phyloP scores from a whole-genome alignment of 495 filamentous ascomycete species.

The Choiromyces venosus region DNA sequence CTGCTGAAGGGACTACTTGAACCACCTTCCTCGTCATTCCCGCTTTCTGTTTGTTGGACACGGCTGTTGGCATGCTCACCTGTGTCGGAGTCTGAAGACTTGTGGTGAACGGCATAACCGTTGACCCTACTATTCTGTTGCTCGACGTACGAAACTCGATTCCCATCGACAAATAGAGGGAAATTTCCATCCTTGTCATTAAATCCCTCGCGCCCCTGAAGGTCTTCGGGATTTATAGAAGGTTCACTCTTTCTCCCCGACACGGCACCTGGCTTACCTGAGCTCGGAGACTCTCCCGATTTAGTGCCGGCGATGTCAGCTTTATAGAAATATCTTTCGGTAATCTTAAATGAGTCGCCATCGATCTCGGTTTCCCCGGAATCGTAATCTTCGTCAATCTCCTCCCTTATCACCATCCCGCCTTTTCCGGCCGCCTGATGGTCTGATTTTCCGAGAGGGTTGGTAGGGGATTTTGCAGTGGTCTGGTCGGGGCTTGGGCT shows the following conservation, averaged over 20 bases:
- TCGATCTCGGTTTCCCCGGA: neutral
- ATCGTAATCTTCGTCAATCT: neutral
- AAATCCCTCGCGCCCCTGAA: neutral
- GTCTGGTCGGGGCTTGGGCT: neutral
- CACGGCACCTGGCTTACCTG: neutral
- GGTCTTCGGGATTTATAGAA: neutral
- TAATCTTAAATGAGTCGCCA: neutral
- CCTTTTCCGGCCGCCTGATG: neutral
- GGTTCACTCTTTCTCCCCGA: neutral
- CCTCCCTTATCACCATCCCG: neutral
- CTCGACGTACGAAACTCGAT: neutral
- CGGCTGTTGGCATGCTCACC: neutral
- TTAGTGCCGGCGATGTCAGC: neutral
- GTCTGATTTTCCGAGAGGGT: neutral
- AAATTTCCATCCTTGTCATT: neutral
- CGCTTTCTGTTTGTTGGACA: neutral
- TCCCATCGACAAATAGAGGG: neutral
- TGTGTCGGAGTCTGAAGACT: neutral
- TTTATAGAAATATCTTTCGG: neutral
- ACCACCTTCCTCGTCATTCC: neutral
- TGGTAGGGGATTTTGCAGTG: neutral
- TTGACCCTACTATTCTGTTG: neutral
- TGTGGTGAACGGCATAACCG: neutral
- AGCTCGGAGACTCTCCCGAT: neutral
- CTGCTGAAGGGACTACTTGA: neutral